Evolutionary conservation across 2,329 filamentous ascomycete species (phyloP).

Genomic region (Blumeriella jaapii): DNA sequence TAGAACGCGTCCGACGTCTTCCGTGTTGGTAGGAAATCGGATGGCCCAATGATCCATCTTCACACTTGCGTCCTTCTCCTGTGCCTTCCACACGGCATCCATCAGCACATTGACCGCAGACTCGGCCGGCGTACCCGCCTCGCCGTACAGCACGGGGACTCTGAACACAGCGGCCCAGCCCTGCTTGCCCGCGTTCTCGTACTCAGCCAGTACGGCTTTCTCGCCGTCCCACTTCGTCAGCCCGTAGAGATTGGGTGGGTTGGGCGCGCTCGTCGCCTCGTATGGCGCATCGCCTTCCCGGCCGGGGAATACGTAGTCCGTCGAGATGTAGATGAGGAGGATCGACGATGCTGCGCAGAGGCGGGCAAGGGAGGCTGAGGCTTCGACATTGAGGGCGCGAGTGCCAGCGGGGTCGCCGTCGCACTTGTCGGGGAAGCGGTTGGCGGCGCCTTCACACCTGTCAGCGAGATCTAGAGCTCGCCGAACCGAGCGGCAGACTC

Average conservation of each 20-base stretch:
- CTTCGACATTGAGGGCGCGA: constrained; percentile 60
- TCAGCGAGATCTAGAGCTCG: constrained; percentile 8
- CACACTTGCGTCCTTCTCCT: constrained; percentile 48
- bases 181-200: constrained; percentile 34
- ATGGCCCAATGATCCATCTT: constrained; percentile 81
- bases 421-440: constrained; percentile 79
- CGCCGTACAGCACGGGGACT: constrained; percentile 76
- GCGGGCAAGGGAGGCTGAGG: constrained; percentile 53
- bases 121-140: constrained; percentile 57
- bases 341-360: constrained; percentile 50
- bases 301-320: constrained; percentile 71
- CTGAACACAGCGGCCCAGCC: constrained; percentile 59
- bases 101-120: constrained; percentile 77
- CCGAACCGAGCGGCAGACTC: constrained; percentile 24
- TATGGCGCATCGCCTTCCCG: constrained; percentile 75
- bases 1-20: constrained; percentile 72
- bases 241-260: constrained; percentile 70
- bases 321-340: constrained; percentile 67
- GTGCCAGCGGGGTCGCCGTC: constrained; percentile 68
- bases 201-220: constrained; percentile 55
- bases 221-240: constrained; percentile 64
- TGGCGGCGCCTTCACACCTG: constrained; percentile 56
- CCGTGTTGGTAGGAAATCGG: constrained; percentile 79
- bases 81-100: constrained; percentile 63
- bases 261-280: constrained; percentile 47